A percentile compares a stretch with the other conserved stretches of the same genome.
Evolutionary conservation across 371 early-diverging fungal genomes (phyloP).

Genomic region (Cladochytrium tenue): DNA sequence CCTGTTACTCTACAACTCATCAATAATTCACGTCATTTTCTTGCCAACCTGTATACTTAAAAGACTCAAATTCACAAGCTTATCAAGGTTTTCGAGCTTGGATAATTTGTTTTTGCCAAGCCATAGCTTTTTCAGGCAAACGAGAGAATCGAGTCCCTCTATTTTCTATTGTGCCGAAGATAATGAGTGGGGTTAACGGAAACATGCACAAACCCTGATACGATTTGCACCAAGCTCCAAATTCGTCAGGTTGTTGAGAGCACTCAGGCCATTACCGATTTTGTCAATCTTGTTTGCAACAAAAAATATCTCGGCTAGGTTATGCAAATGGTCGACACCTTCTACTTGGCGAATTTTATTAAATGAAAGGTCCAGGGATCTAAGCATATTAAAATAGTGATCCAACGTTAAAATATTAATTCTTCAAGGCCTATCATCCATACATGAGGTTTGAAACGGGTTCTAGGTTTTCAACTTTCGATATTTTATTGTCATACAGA

Average conservation of each 20-base stretch:
- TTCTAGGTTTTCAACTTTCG: constrained; percentile 69
- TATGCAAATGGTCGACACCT: constrained; percentile 39
- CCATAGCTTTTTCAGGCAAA: constrained; percentile 84
- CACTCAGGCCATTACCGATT: constrained; percentile 69
- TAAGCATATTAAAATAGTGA: too few relatives aligned
- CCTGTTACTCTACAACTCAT: constrained; percentile 64
- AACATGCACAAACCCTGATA: constrained; percentile 64
- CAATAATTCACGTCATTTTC: background rate
- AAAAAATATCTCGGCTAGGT: constrained; percentile 50
- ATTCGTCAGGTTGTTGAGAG: constrained; percentile 68
- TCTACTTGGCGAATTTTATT: constrained; percentile 52
- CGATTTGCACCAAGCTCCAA: constrained; percentile 94
- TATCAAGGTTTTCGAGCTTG: constrained; percentile 60
- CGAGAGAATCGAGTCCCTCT: constrained; percentile 78
- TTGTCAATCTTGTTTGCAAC: constrained; percentile 52
- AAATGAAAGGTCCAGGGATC: constrained; percentile 87
- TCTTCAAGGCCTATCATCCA: too few relatives aligned
- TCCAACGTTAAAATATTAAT: too few relatives aligned
- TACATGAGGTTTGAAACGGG: constrained; percentile 64
- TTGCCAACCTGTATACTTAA: constrained; percentile 74
- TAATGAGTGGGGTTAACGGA: background rate
- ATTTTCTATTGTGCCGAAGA: constrained; percentile 53
- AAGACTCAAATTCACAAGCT: constrained; percentile 70
- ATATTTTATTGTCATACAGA: constrained; percentile 93
- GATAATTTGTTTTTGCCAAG: constrained; percentile 96